Conservation (phyloP, 2,329 filamentous ascomycete genomes). For the Fusarium sp. region DNA sequence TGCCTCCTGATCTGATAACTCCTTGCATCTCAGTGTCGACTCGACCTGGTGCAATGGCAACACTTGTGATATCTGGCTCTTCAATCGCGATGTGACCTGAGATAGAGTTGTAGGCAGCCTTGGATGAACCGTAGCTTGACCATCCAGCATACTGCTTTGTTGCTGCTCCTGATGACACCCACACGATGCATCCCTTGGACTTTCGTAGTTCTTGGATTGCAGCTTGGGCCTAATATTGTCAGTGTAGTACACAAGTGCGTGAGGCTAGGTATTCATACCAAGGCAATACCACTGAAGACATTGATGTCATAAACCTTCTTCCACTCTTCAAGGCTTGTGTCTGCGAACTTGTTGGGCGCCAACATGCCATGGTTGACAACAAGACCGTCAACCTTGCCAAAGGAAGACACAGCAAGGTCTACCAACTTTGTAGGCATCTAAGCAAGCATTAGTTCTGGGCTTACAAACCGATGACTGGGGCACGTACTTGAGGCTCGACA, state of each 20-base stretch:
- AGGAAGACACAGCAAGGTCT: conserved; percentile 72
- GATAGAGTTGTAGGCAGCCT: conserved; percentile 86
- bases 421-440: conserved; percentile 72
- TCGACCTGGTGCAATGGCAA: conserved; percentile 81
- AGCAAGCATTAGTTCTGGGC: neutral
- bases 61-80: conserved; percentile 78
- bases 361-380: conserved; percentile 90
- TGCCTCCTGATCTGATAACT: conserved; percentile 75
- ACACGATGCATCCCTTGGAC: conserved; percentile 76
- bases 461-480: no score
- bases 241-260: neutral
- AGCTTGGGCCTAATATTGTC: conserved; percentile 71
- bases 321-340: conserved; percentile 80
- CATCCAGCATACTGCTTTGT: conserved; percentile 74
- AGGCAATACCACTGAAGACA: conserved; percentile 82
- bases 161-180: conserved; percentile 84
- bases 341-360: conserved; percentile 77
- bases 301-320: conserved; percentile 82
- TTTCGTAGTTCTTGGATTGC: conserved; percentile 76
- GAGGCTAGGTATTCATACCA: conserved; percentile 65
- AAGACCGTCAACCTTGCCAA: conserved; percentile 80
- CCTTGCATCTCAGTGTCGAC: conserved; percentile 92
- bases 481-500: conserved; percentile 55
- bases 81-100: conserved; percentile 78
- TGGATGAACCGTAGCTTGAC: conserved; percentile 85